Evolutionary conservation across 805 yeast species (phyloP).

Genomic region (Myxozyma sirexii): DNA sequence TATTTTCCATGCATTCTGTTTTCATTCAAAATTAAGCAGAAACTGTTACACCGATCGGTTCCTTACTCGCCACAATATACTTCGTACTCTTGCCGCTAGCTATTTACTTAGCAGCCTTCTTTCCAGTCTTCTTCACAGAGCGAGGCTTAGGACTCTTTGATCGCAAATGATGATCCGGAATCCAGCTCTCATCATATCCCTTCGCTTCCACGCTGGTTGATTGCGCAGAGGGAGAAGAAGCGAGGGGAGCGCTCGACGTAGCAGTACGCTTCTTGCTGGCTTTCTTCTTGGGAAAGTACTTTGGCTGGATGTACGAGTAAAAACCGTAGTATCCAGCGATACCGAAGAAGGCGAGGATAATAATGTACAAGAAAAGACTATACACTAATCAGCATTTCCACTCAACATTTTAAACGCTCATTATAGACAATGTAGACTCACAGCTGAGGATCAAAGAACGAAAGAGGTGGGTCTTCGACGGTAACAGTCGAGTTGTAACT

Average conservation of each 20-base stretch:
- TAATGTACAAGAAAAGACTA: constrained; percentile 26
- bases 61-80: too few species aligned
- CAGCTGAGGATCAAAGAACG: constrained; percentile 68
- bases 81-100: not conserved
- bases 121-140: constrained; percentile 36
- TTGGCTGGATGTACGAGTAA: constrained; percentile 20
- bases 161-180: constrained; percentile 49
- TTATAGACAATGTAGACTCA: too few species aligned
- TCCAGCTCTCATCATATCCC: constrained; percentile 48
- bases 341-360: constrained; percentile 21
- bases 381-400: not conserved
- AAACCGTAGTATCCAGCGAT: constrained; percentile 29
- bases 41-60: too few species aligned
- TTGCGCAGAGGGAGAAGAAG: constrained; percentile 28
- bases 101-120: constrained; percentile 13
- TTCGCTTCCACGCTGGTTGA: constrained; percentile 38
- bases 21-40: too few species aligned
- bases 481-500: constrained; percentile 43
- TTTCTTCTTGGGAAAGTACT: constrained; percentile 27
- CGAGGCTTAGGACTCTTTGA: constrained; percentile 37
- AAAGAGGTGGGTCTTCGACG: constrained; percentile 66
- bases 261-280: constrained; percentile 26
- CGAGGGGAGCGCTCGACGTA: constrained; percentile 14
- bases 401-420: too few species aligned
- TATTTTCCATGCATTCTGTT: too few species aligned